Percentiles rank a stretch among this genome's conserved stretches.
Evolutionary conservation across 305 asterid species (phyloP).

Genomic region (Fraxinus xanthoxyloides): DNA sequence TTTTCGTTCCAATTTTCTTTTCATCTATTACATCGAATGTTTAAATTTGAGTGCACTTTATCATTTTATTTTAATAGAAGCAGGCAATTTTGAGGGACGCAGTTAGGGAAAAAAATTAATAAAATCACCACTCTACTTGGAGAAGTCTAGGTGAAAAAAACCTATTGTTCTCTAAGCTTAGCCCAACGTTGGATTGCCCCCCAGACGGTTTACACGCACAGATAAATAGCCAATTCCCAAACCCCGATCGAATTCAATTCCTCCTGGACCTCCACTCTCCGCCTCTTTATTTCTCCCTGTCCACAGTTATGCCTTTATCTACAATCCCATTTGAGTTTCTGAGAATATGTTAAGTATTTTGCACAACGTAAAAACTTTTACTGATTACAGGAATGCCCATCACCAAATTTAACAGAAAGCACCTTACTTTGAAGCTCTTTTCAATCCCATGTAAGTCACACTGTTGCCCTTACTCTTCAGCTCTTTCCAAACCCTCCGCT

Average conservation of each 20-base stretch:
- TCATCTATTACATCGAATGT: neutral
- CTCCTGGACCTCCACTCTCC: neutral
- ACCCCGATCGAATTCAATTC: neutral
- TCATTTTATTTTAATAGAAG: neutral
- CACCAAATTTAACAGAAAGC: conserved; percentile 33
- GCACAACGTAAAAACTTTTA: neutral
- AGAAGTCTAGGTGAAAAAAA: no score
- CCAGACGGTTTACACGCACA: neutral
- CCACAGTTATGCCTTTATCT: neutral
- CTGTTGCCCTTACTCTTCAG: conserved; percentile 35
- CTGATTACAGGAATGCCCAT: conserved; percentile 44
- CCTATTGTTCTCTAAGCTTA: neutral
- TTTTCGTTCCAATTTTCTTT: neutral
- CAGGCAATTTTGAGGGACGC: neutral
- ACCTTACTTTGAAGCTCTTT: conserved; percentile 30
- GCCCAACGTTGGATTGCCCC: neutral
- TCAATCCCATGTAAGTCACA: conserved; percentile 38
- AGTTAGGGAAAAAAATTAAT: neutral
- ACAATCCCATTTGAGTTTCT: neutral
- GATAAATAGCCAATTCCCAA: neutral
- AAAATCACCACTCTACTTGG: neutral
- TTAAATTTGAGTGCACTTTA: neutral
- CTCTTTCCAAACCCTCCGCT: conserved; percentile 28
- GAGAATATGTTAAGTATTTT: neutral
- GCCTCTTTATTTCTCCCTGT: neutral